Evolutionary conservation across 2,329 filamentous ascomycete genomes (phyloP).

Genomic region (Colletotrichum sp.): DNA sequence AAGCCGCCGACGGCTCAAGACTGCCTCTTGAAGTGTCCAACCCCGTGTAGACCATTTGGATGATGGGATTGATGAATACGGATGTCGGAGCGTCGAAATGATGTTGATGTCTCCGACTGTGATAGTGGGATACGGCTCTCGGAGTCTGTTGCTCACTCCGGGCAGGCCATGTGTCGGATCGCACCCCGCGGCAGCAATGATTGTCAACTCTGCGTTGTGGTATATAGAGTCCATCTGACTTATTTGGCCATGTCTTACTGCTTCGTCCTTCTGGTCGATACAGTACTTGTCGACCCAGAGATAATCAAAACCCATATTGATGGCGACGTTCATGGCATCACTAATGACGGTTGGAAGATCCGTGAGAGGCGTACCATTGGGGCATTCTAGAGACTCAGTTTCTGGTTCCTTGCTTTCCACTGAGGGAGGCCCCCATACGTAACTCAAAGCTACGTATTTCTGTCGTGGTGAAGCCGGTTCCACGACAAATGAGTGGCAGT

Average conservation of each 20-base stretch:
- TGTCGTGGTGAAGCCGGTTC: not conserved
- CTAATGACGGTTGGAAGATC: not conserved
- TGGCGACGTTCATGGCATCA: conserved; percentile 32
- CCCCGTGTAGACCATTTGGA: conserved; percentile 40
- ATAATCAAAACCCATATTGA: conserved; percentile 35
- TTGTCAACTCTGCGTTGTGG: conserved; percentile 36
- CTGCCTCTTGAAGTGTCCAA: conserved; percentile 44
- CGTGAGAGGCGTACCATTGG: fast-evolving
- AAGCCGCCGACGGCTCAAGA: conserved; percentile 38
- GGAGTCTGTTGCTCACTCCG: conserved; percentile 33
- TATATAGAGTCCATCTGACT: conserved; percentile 42
- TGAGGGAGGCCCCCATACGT: conserved; percentile 3
- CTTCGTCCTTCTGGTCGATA: conserved; percentile 29
- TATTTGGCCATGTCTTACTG: conserved; percentile 30
- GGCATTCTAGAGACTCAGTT: fast-evolving
- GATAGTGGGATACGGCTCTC: conserved; percentile 35
- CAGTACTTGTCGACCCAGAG: conserved; percentile 44
- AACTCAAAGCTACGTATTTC: conserved; percentile 36
- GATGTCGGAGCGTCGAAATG: not conserved
- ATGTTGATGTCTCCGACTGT: conserved; percentile 29
- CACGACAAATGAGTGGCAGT: not conserved
- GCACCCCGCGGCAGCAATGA: conserved; percentile 40
- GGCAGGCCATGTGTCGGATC: conserved; percentile 37
- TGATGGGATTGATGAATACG: conserved; percentile 20
- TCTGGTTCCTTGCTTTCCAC: too few species aligned